Conservation (phyloP, 2,329 filamentous ascomycete genomes). For the Beauveria caledonica region DNA sequence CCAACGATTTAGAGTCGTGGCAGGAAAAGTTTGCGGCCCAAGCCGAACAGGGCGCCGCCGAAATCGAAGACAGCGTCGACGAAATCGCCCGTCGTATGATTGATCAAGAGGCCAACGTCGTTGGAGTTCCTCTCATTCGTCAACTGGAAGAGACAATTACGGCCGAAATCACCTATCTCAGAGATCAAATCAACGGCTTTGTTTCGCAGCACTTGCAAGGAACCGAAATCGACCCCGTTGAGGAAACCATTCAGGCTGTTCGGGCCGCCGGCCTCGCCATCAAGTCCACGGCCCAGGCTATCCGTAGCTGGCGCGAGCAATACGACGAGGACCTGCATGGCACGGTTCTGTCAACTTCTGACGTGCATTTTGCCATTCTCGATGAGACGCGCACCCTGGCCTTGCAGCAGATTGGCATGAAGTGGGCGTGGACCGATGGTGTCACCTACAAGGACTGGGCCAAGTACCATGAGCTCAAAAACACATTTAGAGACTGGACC, state of each 20-base stretch:
- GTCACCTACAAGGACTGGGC: conserved; percentile 97
- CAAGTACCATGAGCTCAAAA: conserved; percentile 84
- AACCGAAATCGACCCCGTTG: conserved; percentile 31
- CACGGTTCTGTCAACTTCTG: conserved; percentile 63
- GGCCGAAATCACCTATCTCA: conserved; percentile 56
- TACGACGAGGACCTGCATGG: conserved; percentile 63
- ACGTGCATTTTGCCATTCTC: conserved; percentile 73
- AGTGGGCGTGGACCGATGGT: conserved; percentile 92
- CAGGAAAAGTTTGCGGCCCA: conserved; percentile 80
- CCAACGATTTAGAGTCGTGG: conserved; percentile 75
- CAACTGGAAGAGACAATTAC: conserved; percentile 61
- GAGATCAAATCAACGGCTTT: conserved; percentile 57
- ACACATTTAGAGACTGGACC: conserved; percentile 76
- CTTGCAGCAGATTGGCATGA: conserved; percentile 84
- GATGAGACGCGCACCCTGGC: conserved; percentile 76
- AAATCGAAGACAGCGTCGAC: conserved; percentile 63
- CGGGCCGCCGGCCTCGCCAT: conserved; percentile 63
- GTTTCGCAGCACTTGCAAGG: conserved; percentile 48
- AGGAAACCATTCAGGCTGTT: conserved; percentile 41
- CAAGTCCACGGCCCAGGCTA: conserved; percentile 66
- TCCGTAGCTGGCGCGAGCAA: conserved; percentile 66
- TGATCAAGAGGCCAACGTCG: conserved; percentile 53
- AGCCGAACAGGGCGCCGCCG: conserved; percentile 66
- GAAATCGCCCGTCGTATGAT: conserved; percentile 51
- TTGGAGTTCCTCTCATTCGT: conserved; percentile 58